Evolutionary conservation across 2,329 filamentous ascomycete species (phyloP).

Genomic region (Paecilomyces formosus): DNA sequence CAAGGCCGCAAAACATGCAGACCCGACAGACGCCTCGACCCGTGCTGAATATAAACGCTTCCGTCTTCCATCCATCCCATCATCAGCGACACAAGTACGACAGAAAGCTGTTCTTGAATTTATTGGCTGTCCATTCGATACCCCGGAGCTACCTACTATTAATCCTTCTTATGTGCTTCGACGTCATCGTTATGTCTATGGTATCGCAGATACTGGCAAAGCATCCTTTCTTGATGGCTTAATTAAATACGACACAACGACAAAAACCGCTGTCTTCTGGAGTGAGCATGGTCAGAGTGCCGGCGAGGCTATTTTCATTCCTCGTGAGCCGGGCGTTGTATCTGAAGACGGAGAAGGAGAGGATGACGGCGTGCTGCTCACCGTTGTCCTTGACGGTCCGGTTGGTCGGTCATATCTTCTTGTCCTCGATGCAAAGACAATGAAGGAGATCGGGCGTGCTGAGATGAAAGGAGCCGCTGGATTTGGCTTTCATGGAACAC

Average conservation of each 20-base stretch:
- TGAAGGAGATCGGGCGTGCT: slow-evolving; percentile 46
- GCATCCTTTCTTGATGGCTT: slow-evolving; percentile 47
- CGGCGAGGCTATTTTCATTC: slow-evolving; percentile 48
- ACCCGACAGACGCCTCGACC: slow-evolving; percentile 8
- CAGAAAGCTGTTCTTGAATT: slow-evolving; percentile 18
- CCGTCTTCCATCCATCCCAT: slow-evolving; percentile 27
- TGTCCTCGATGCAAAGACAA: slow-evolving; percentile 41
- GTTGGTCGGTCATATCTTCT: slow-evolving; percentile 46
- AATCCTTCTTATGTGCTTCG: slow-evolving; percentile 39
- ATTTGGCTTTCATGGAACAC: slow-evolving; percentile 48
- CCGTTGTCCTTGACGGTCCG: slow-evolving; percentile 46
- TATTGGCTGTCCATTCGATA: slow-evolving; percentile 12
- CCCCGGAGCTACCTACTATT: slow-evolving; percentile 44
- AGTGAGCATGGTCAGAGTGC: slow-evolving; percentile 43
- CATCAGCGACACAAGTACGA: slow-evolving; percentile 3
- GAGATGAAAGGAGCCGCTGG: slow-evolving; percentile 41
- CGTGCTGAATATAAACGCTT: slow-evolving; percentile 24
- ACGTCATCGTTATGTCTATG: slow-evolving; percentile 45
- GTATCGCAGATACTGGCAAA: slow-evolving; percentile 36
- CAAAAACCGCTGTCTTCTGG: slow-evolving; percentile 36
- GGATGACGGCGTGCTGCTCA: slow-evolving; percentile 48
- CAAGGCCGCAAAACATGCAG: slow-evolving; percentile 37
- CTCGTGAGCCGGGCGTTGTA: background rate
- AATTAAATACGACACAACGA: slow-evolving; percentile 45
- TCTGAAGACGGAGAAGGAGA: slow-evolving; percentile 22